Evolutionary conservation across 2,329 filamentous ascomycete genomes (phyloP).

Genomic region (Ascochyta pisi): DNA sequence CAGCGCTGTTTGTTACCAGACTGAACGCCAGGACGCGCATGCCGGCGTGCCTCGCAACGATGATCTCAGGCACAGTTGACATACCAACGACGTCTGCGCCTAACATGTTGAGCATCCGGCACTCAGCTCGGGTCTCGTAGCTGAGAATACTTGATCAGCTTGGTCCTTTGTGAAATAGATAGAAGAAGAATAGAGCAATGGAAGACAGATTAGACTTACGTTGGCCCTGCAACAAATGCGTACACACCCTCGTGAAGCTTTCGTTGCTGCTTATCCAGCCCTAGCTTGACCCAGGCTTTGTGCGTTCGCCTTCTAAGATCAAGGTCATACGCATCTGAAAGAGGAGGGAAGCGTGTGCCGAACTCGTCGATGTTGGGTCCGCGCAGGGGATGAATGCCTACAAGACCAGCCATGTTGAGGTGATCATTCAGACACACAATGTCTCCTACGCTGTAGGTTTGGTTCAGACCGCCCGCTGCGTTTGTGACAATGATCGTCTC

Average conservation of each 20-base stretch:
- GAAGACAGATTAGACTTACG: constrained; percentile 48
- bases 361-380: constrained; percentile 69
- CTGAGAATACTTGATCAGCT: constrained; percentile 42
- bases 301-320: constrained; percentile 65
- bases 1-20: constrained; percentile 69
- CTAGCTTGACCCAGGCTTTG: constrained; percentile 62
- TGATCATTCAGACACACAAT: constrained; percentile 72
- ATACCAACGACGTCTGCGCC: constrained; percentile 75
- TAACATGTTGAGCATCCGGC: constrained; percentile 65
- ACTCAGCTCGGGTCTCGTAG: constrained; percentile 71
- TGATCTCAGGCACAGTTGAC: constrained; percentile 73
- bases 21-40: constrained; percentile 70
- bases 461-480: constrained; percentile 70
- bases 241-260: constrained; percentile 70
- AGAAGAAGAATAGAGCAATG: constrained; percentile 5
- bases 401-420: constrained; percentile 68
- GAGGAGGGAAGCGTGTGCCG: constrained; percentile 67
- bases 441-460: constrained; percentile 69
- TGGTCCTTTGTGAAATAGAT: neutral
- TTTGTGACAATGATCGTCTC: constrained; percentile 70
- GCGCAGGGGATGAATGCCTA: constrained; percentile 66
- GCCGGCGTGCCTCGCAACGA: constrained; percentile 69
- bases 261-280: constrained; percentile 55
- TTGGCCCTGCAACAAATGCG: constrained; percentile 69
- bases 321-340: constrained; percentile 72